A percentile compares a stretch with the other conserved stretches of the same genome.
Conservation (phyloP, 2,329 filamentous ascomycete species). For the Meredithiella fracta region DNA sequence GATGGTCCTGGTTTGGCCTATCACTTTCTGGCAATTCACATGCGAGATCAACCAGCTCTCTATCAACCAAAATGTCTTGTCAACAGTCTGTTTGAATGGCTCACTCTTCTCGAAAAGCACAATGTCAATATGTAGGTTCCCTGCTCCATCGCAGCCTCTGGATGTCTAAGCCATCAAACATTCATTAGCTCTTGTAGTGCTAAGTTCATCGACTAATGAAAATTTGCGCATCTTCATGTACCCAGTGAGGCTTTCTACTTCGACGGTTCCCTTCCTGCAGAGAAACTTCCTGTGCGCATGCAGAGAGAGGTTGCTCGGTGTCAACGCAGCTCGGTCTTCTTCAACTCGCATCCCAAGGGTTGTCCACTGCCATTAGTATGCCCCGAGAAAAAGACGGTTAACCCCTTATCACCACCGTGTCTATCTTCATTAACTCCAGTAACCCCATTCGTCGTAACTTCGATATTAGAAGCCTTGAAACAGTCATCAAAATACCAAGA, state of each 20-base stretch:
- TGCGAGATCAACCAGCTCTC: neutral
- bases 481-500: slow-evolving; percentile 25
- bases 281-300: slow-evolving; percentile 47
- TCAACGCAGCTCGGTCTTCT: slow-evolving; percentile 12
- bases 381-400: slow-evolving; percentile 9
- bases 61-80: slow-evolving; percentile 43
- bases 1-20: slow-evolving; percentile 71
- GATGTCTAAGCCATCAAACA: neutral
- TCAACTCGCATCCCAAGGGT: slow-evolving; percentile 18
- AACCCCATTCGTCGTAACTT: slow-evolving; percentile 52
- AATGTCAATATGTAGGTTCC: slow-evolving; percentile 45
- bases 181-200: too few relatives aligned
- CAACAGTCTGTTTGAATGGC: slow-evolving; percentile 40
- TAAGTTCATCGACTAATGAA: neutral
- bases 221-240: slow-evolving; percentile 3
- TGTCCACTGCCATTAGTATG: slow-evolving; percentile 4
- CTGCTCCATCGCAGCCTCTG: neutral
- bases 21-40: slow-evolving; percentile 18
- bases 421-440: slow-evolving; percentile 18
- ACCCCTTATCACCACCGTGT: slow-evolving; percentile 20
- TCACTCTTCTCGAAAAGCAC: slow-evolving; percentile 39
- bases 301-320: slow-evolving; percentile 25
- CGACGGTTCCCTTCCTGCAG: slow-evolving; percentile 59
- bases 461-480: slow-evolving; percentile 55
- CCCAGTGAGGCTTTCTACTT: slow-evolving; percentile 59